phyloP scores from a whole-genome alignment of 2,329 filamentous ascomycete species.

The Xylaria sp. region DNA sequence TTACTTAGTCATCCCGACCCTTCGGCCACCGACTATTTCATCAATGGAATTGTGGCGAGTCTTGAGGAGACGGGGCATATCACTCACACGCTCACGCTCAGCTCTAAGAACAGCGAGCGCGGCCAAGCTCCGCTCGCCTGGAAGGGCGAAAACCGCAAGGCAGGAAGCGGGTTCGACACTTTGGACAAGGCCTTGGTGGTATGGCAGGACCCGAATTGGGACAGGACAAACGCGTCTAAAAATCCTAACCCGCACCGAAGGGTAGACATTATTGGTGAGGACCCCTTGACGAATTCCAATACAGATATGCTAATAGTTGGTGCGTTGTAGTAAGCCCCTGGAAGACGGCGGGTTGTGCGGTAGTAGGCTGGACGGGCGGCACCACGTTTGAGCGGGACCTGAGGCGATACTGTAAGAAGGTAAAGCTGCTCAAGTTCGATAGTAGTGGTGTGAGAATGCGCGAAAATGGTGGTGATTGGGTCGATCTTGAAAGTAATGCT shows the following conservation, averaged over 20 bases:
- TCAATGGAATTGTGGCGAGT: slow-evolving; percentile 74
- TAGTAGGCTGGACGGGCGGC: slow-evolving; percentile 88
- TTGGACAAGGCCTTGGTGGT: slow-evolving; percentile 93
- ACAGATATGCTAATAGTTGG: slow-evolving; percentile 5
- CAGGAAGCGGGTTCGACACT: slow-evolving; percentile 77
- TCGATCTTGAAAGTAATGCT: slow-evolving; percentile 70
- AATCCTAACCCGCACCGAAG: slow-evolving; percentile 82
- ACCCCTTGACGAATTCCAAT: not conserved
- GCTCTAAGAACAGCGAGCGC: slow-evolving; percentile 75
- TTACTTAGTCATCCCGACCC: slow-evolving; percentile 83
- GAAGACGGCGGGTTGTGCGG: slow-evolving; percentile 87
- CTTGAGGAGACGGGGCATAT: slow-evolving; percentile 77
- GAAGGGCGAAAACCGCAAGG: slow-evolving; percentile 57
- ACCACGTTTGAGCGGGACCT: slow-evolving; percentile 92
- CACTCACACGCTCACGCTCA: slow-evolving; percentile 82
- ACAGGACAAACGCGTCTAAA: slow-evolving; percentile 55
- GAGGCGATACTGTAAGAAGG: slow-evolving; percentile 78
- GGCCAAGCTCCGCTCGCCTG: slow-evolving; percentile 70
- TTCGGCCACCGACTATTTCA: slow-evolving; percentile 71
- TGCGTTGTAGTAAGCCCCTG: slow-evolving; percentile 73
- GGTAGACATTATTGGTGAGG: slow-evolving; percentile 80
- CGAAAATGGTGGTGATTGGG: slow-evolving; percentile 70
- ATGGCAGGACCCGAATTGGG: slow-evolving; percentile 77
- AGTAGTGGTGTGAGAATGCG: slow-evolving; percentile 83
- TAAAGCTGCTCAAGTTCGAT: slow-evolving; percentile 84